phyloP scores from a whole-genome alignment of 2,329 filamentous ascomycete species.

The Epichloe gansuensis region DNA sequence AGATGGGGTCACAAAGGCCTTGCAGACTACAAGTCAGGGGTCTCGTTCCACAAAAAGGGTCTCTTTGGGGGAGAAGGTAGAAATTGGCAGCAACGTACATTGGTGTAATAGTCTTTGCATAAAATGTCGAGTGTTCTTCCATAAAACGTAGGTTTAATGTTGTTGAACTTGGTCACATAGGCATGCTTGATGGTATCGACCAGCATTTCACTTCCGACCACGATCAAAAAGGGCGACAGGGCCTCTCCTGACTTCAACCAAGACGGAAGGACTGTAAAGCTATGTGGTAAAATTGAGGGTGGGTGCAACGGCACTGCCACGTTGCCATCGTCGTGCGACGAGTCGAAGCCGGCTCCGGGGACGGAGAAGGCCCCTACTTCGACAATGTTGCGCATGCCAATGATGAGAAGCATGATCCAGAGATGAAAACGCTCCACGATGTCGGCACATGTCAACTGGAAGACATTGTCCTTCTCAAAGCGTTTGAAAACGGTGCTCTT shows the following conservation, averaged over 20 bases:
- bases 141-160: conserved; percentile 84
- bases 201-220: conserved; percentile 90
- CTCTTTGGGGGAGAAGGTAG: not conserved
- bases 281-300: conserved; percentile 71
- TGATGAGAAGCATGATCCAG: conserved; percentile 95
- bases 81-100: conserved; percentile 39
- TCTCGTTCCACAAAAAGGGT: not conserved
- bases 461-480: conserved; percentile 94
- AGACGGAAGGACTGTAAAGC: conserved; percentile 78
- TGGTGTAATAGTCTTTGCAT: conserved; percentile 96
- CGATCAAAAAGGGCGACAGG: conserved; percentile 82
- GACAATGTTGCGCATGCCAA: conserved; percentile 89
- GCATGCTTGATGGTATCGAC: conserved; percentile 96
- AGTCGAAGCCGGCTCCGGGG: conserved; percentile 38
- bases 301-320: conserved; percentile 48
- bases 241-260: conserved; percentile 73
- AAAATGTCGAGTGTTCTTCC: conserved; percentile 82
- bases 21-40: not conserved
- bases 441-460: conserved; percentile 92
- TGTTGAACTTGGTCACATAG: conserved; percentile 98
- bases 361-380: conserved; percentile 79
- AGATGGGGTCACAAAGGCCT: conserved; percentile 85
- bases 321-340: conserved; percentile 35
- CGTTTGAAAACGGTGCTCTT: conserved; percentile 98
- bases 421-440: conserved; percentile 95